Percentiles rank a stretch among this genome's conserved stretches.
Conservation (phyloP, 306 rosid genomes). For the Acacia confusa region DNA sequence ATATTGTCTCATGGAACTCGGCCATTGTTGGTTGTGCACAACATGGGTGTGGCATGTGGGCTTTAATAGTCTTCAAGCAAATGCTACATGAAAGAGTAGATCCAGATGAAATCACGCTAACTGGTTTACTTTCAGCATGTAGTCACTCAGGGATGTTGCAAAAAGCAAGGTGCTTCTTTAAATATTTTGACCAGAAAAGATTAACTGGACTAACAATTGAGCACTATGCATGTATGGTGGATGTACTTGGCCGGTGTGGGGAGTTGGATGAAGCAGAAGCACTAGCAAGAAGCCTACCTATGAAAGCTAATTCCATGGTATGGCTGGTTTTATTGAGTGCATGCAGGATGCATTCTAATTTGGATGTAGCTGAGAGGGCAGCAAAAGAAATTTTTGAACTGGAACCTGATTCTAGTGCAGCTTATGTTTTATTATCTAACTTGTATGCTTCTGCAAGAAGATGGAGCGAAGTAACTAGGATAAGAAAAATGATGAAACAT, state of each 20-base stretch:
- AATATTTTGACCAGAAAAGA: conserved; percentile 42
- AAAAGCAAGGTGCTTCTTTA: conserved; percentile 68
- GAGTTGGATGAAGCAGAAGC: conserved; percentile 76
- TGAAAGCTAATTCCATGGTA: conserved; percentile 53
- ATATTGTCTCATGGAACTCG: conserved; percentile 81
- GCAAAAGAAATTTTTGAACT: conserved; percentile 51
- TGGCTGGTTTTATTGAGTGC: conserved; percentile 81
- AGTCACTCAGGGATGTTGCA: conserved; percentile 75
- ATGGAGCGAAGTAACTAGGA: conserved; percentile 67
- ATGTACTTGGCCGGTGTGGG: conserved; percentile 76
- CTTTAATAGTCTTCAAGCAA: conserved; percentile 56
- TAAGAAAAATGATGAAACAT: conserved; percentile 65
- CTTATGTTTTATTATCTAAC: conserved; percentile 72
- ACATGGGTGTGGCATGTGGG: conserved; percentile 65
- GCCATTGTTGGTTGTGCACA: conserved; percentile 77
- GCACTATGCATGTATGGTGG: conserved; percentile 81
- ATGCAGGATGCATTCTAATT: conserved; percentile 60
- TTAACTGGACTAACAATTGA: conserved; percentile 51
- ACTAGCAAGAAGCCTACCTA: conserved; percentile 54
- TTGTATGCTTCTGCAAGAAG: conserved; percentile 69
- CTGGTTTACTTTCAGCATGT: conserved; percentile 84
- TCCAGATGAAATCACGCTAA: conserved; percentile 75
- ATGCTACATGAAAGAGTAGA: conserved; percentile 58
- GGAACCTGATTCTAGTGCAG: conserved; percentile 65
- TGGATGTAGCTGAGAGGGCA: conserved; percentile 72